These are phyloP conservation scores for Scedosporium apiospermum DNA, from an alignment of 2,329 filamentous ascomycete species.

Conservation along the genomic window DNA sequence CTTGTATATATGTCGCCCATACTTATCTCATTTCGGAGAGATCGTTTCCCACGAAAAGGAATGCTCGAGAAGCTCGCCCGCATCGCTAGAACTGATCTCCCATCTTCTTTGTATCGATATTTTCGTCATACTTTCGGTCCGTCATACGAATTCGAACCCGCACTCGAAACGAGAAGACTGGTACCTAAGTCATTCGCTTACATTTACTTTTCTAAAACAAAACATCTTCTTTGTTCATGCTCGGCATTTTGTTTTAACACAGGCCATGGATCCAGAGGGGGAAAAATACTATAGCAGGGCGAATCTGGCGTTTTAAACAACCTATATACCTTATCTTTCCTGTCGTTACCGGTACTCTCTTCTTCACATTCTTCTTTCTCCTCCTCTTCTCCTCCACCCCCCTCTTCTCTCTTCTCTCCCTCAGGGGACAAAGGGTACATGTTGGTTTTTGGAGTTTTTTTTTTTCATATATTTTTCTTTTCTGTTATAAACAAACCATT, in stretches of 20 bases:
- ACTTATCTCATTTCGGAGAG: not conserved
- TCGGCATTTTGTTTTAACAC: constrained; percentile 6
- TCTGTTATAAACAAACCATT: too few relatives aligned
- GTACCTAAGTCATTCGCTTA: not conserved
- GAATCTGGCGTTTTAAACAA: not conserved
- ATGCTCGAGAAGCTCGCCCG: not conserved
- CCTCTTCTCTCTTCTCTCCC: too few relatives aligned
- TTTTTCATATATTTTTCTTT: too few relatives aligned
- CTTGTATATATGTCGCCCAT: constrained; percentile 10
- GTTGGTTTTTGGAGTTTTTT: too few relatives aligned
- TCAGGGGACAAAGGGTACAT: too few relatives aligned
- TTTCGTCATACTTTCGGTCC: not conserved
- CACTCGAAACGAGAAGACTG: not conserved
- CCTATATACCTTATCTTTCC: not conserved
- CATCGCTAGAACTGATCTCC: not conserved
- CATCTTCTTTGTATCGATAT: constrained; percentile 9
- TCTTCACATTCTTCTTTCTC: not conserved
- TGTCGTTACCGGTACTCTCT: not conserved
- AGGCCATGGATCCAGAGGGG: not conserved
- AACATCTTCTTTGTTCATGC: constrained; percentile 2
- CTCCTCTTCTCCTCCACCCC: too few relatives aligned
- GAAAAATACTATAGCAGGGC: not conserved
- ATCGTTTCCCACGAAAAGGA: too few relatives aligned
- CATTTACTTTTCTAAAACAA: not conserved
- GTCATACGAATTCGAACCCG: not conserved